Evolutionary conservation across 1,139 yeast species (phyloP).

Genomic region (Meyerozyma sp.): DNA sequence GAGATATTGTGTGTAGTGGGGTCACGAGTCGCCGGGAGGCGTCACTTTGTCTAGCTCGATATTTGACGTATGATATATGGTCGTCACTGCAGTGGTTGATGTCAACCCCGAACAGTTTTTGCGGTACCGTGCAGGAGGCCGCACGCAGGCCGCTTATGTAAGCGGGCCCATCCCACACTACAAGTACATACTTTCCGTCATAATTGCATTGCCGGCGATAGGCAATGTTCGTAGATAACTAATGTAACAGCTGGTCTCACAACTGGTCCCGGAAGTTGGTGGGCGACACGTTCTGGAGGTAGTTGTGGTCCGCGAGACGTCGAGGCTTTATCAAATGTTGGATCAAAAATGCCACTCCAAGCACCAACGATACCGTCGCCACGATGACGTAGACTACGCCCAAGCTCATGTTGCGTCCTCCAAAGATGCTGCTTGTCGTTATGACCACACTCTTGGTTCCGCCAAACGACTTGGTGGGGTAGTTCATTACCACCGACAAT

Average conservation of each 20-base stretch:
- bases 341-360: slow-evolving; percentile 41
- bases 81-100: background rate
- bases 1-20: background rate
- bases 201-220: too few relatives aligned
- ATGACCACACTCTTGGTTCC: slow-evolving; percentile 66
- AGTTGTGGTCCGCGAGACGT: slow-evolving; percentile 42
- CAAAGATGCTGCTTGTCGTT: slow-evolving; percentile 62
- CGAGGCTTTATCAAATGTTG: slow-evolving; percentile 46
- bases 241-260: slow-evolving; percentile 3
- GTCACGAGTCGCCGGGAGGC: background rate
- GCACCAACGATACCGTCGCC: slow-evolving; percentile 47
- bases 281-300: slow-evolving; percentile 22
- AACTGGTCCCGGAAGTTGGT: slow-evolving; percentile 16
- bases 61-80: background rate
- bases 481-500: slow-evolving; percentile 55
- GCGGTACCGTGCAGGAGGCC: background rate
- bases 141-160: background rate
- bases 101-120: background rate
- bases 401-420: slow-evolving; percentile 64
- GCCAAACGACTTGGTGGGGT: slow-evolving; percentile 64
- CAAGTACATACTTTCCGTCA: too few relatives aligned
- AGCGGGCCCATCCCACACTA: too few relatives aligned
- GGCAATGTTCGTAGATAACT: too few relatives aligned
- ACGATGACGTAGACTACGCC: slow-evolving; percentile 66
- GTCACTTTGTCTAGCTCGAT: background rate